Evolutionary conservation across 345 rosid species (phyloP), one percentile per base, ranked within the genome.

Genomic region (Brassica juncea): DNA sequence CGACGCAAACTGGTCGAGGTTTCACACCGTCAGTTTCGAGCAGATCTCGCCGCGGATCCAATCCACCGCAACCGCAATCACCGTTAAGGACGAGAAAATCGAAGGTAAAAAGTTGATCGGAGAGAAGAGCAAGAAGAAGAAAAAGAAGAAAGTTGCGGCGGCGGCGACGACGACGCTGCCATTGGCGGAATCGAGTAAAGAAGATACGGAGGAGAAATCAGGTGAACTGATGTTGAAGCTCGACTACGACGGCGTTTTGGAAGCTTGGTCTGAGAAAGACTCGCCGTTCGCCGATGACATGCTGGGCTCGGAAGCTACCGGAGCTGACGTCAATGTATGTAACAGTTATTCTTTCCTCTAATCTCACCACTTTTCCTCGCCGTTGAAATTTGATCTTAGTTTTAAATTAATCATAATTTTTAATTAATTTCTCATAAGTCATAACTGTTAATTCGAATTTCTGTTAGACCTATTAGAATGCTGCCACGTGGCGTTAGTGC

Each of bases 241-340:
- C 42, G 82, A 95, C 32, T 93, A 91, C 87, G 88, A 95, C n/a
- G 86, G 84, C 42, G 87, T 95, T 30, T 71, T 87, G 66, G 85
- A 79, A 6, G 92, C 91, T 14, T 95, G 98, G 98, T 86, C 91
- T 10, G 94, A 84, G 74, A 86, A 86, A 23, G 89, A 84, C 3
- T 89, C 82, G 19, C 97, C 99, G 4, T 91, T 90, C 71, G 12
- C 92, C 19, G 94, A 88, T 3, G 92, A 87, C 16, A 34, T 57
- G 31, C 52, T 78, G n/a, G 88, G 80, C 9, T 66, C 86, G n/a
- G 85, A 88, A 25, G 79, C 57, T 23, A 74, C 84, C 12, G 91
- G 91, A 66, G 78, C 32, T 15, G 97, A 92, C 69, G 87, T 88
- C 73, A 81, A 89, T 76, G 98, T 93, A 91, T 65, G 97, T 88